phyloP scores from a whole-genome alignment of 2,329 filamentous ascomycete species.

The Diaporthe ampelina region DNA sequence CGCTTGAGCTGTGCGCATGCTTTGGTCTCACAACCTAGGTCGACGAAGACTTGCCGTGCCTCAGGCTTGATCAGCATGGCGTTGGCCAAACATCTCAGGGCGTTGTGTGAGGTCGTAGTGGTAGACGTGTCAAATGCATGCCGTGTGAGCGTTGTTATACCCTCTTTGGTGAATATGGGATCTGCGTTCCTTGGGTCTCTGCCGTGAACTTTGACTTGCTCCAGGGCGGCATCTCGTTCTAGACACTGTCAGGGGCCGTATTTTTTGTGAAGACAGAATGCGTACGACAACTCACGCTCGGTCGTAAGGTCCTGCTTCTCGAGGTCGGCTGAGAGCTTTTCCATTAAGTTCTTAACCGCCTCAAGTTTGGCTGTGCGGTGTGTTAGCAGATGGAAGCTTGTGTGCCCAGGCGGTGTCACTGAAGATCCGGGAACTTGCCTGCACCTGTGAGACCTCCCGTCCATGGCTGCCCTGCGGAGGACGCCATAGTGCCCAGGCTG shows the following conservation, averaged over 20 bases:
- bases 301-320: slow-evolving; percentile 69
- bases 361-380: slow-evolving; percentile 71
- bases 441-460: slow-evolving; percentile 51
- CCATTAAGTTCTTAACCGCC: slow-evolving; percentile 76
- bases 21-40: slow-evolving; percentile 76
- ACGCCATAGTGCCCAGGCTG: slow-evolving; percentile 36
- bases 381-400: slow-evolving; percentile 20
- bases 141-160: slow-evolving; percentile 78
- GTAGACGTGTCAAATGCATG: slow-evolving; percentile 80
- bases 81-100: slow-evolving; percentile 87
- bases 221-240: slow-evolving; percentile 75
- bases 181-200: slow-evolving; percentile 80
- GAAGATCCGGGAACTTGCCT: slow-evolving; percentile 52
- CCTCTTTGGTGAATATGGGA: slow-evolving; percentile 89
- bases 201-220: slow-evolving; percentile 83
- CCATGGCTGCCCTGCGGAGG: slow-evolving; percentile 27
- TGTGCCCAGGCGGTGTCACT: not conserved
- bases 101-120: slow-evolving; percentile 77
- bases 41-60: slow-evolving; percentile 80
- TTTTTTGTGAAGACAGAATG: not conserved
- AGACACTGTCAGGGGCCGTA: slow-evolving; percentile 38
- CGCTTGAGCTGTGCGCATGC: slow-evolving; percentile 80
- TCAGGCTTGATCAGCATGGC: slow-evolving; percentile 78
- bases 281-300: slow-evolving; percentile 64
- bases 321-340: slow-evolving; percentile 73